Percentiles rank a stretch among this genome's conserved stretches.
These are phyloP conservation scores for Nitzschia sp. DNA, from an alignment of 108 stramenopile species.

Conservation along the genomic window DNA sequence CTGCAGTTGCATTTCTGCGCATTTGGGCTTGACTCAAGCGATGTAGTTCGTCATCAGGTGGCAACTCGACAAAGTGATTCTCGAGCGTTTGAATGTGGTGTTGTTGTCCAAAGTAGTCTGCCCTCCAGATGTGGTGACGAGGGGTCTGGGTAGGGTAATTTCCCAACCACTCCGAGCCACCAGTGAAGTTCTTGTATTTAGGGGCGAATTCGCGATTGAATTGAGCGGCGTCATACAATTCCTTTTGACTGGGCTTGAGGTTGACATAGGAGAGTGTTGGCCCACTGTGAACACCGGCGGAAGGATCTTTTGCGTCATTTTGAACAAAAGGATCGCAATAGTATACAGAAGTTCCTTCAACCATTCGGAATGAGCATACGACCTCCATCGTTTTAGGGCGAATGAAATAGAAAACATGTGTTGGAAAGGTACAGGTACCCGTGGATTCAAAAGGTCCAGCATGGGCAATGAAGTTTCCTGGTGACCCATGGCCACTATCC, in stretches of 20 bases:
- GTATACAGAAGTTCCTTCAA: constrained; percentile 32
- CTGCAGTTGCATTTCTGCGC: constrained; percentile 24
- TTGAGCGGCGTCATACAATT: constrained; percentile 36
- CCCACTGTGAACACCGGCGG: constrained; percentile 24
- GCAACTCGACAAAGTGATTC: constrained; percentile 57
- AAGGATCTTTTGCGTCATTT: constrained; percentile 20
- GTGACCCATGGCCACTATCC: constrained; percentile 9
- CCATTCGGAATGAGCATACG: constrained; percentile 29
- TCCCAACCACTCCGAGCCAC: constrained; percentile 45
- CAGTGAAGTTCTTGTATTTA: constrained; percentile 48
- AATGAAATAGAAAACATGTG: constrained; percentile 30
- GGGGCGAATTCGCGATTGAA: constrained; percentile 42
- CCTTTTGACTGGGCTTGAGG: constrained; percentile 2
- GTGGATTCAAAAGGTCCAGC: constrained; percentile 31
- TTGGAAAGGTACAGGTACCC: constrained; percentile 51
- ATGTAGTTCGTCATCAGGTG: constrained; percentile 30
- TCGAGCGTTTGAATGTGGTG: constrained; percentile 48
- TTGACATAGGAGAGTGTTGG: constrained; percentile 3
- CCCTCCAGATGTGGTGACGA: constrained; percentile 41
- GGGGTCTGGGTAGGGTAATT: constrained; percentile 40
- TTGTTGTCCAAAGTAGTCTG: constrained; percentile 57
- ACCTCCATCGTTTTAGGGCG: constrained; percentile 18
- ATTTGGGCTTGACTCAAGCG: constrained; percentile 26
- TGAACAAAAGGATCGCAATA: constrained; percentile 42
- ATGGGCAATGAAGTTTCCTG: constrained; percentile 20